Percentiles rank a stretch among this genome's conserved stretches.
phyloP scores from a whole-genome alignment of 495 filamentous ascomycete genomes.

The Penicillium soppii region DNA sequence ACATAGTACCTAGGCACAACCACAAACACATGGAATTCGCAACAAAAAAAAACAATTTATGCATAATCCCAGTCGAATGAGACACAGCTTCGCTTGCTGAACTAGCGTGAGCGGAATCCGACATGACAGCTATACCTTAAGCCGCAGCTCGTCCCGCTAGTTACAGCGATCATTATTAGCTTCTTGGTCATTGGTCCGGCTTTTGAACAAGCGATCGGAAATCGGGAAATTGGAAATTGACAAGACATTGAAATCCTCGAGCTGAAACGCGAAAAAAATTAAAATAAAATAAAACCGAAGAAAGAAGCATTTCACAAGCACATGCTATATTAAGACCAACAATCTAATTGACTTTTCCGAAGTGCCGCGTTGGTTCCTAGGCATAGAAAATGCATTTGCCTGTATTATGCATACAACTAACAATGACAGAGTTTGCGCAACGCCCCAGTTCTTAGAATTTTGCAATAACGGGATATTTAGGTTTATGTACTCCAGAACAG shows the following conservation, averaged over 20 bases:
- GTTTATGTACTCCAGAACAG: not conserved
- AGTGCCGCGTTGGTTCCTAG: not conserved
- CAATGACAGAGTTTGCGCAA: not conserved
- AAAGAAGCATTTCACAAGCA: not conserved
- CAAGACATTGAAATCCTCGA: not conserved
- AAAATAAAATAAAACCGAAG: not conserved
- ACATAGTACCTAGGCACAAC: not conserved
- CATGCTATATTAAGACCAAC: not conserved
- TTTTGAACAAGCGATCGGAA: no score
- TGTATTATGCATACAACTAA: not conserved
- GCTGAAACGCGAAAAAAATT: not conserved
- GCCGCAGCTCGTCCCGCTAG: not conserved
- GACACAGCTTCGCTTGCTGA: not conserved
- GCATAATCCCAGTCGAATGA: not conserved
- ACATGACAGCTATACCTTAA: not conserved
- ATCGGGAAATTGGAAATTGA: not conserved
- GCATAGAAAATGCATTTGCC: not conserved
- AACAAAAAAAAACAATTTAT: not conserved
- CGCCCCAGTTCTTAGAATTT: no score
- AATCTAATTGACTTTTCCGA: constrained; percentile 1
- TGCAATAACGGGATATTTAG: no score
- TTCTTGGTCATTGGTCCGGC: not conserved
- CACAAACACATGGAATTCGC: not conserved
- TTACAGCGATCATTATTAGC: not conserved
- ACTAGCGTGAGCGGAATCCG: not conserved